These are phyloP conservation scores for Diaporthe citriasiana DNA, from an alignment of 2,329 filamentous ascomycete genomes.

Conservation along the genomic window DNA sequence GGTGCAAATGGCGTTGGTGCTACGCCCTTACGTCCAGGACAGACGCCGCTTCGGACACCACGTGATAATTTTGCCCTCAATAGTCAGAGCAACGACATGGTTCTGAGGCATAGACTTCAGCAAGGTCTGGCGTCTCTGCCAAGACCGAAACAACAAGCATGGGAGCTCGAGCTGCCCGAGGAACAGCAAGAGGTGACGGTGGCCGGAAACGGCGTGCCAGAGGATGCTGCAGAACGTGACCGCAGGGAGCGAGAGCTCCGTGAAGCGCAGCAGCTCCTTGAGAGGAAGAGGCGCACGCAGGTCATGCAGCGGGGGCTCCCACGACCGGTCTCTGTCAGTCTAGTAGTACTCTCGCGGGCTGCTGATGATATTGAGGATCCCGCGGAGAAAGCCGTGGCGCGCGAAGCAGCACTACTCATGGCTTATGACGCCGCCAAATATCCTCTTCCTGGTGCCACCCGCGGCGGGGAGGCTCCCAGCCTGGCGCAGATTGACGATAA, in stretches of 20 bases:
- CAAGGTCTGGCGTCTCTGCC: constrained; percentile 85
- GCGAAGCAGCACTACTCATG: constrained; percentile 84
- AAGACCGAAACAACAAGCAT: constrained; percentile 93
- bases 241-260: constrained; percentile 80
- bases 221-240: constrained; percentile 80
- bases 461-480: constrained; percentile 72
- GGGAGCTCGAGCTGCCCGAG: constrained; percentile 92
- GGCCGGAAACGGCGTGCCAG: constrained; percentile 58
- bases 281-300: constrained; percentile 87
- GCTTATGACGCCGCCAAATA: constrained; percentile 84
- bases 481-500: constrained; percentile 79
- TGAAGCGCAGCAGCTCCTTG: constrained; percentile 76
- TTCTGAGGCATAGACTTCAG: constrained; percentile 77
- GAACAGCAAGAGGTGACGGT: constrained; percentile 75
- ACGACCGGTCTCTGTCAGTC: constrained; percentile 79
- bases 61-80: constrained; percentile 91
- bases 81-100: constrained; percentile 74
- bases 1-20: constrained; percentile 74
- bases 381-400: constrained; percentile 77
- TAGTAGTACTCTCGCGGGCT: constrained; percentile 75
- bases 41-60: constrained; percentile 89
- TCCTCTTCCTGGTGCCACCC: constrained; percentile 76
- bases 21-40: constrained; percentile 78
- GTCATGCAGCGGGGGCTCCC: constrained; percentile 91
- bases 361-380: constrained; percentile 74